Conservation (phyloP, 1,284 basidiomycete species). For the Amylostereum areolatum region DNA sequence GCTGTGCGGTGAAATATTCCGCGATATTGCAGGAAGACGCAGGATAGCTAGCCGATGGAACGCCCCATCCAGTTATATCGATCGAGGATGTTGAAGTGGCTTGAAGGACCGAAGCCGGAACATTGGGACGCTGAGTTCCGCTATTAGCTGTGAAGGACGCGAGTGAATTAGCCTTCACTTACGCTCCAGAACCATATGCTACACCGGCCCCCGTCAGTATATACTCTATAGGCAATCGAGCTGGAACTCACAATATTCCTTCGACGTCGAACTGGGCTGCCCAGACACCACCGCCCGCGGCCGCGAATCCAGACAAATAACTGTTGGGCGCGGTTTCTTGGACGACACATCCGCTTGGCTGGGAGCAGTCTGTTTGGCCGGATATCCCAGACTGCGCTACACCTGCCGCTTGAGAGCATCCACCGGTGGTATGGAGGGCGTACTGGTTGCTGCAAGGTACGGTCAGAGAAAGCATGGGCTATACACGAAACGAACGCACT, state of each 20-base stretch:
- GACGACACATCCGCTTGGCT: conserved; percentile 57
- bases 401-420: conserved; percentile 23
- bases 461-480: neutral
- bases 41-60: conserved; percentile 47
- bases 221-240: neutral
- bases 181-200: conserved; percentile 78
- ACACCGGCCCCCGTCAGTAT: conserved; percentile 2
- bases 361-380: conserved; percentile 39
- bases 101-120: conserved; percentile 35
- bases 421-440: conserved; percentile 46
- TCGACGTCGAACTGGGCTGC: conserved; percentile 61
- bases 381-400: conserved; percentile 22
- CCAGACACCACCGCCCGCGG: conserved; percentile 69
- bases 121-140: conserved; percentile 34
- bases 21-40: conserved; percentile 38
- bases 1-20: conserved; percentile 44
- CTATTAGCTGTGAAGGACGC: too few species aligned
- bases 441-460: conserved; percentile 42
- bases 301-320: conserved; percentile 52
- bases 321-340: conserved; percentile 51
- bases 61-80: conserved; percentile 46
- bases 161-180: too few species aligned
- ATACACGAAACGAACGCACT: neutral
- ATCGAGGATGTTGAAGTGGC: conserved; percentile 37
- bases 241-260: conserved; percentile 49